These are phyloP conservation scores for Plasmodium vivax DNA, from an alignment of 169 alveolate species.

Conservation along the genomic window DNA sequence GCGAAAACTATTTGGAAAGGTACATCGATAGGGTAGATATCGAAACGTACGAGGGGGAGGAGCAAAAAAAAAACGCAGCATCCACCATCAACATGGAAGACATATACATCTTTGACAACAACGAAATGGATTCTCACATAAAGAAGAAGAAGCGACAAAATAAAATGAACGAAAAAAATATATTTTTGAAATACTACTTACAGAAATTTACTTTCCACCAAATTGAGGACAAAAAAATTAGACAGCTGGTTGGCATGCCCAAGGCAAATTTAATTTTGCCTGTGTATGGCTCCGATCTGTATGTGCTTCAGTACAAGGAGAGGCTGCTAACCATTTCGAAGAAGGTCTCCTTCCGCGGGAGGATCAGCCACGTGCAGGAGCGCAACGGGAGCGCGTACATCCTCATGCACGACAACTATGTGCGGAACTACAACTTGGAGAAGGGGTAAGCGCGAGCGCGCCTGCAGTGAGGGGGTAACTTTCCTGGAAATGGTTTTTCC, in stretches of 20 bases:
- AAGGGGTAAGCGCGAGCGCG: slow-evolving; percentile 38
- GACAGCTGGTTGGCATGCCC: slow-evolving; percentile 50
- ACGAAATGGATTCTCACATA: slow-evolving; percentile 6
- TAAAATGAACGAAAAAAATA: slow-evolving; percentile 27
- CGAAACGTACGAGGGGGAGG: slow-evolving; percentile 8
- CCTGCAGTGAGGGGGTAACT: neutral
- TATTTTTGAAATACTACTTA: slow-evolving; percentile 33
- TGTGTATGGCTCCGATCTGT: slow-evolving; percentile 12
- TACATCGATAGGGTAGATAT: slow-evolving; percentile 18
- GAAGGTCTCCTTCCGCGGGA: slow-evolving; percentile 20
- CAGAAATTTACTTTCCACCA: slow-evolving; percentile 5
- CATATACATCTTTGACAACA: slow-evolving; percentile 35
- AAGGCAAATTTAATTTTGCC: slow-evolving; percentile 39
- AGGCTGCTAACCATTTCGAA: slow-evolving; percentile 18
- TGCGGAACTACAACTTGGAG: slow-evolving; percentile 33
- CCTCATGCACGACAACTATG: slow-evolving; percentile 20
- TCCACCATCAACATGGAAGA: slow-evolving; percentile 24
- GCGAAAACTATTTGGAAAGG: slow-evolving; percentile 7
- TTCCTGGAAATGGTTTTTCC: neutral
- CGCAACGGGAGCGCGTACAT: slow-evolving; percentile 26
- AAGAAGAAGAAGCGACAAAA: slow-evolving; percentile 9
- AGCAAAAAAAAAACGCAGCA: neutral
- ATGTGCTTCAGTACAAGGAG: slow-evolving; percentile 48
- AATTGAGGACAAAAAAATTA: slow-evolving; percentile 40
- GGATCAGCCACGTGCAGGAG: slow-evolving; percentile 41